phyloP scores from a whole-genome alignment of 2,329 filamentous ascomycete genomes.

The Ophiosphaerella narmari region DNA sequence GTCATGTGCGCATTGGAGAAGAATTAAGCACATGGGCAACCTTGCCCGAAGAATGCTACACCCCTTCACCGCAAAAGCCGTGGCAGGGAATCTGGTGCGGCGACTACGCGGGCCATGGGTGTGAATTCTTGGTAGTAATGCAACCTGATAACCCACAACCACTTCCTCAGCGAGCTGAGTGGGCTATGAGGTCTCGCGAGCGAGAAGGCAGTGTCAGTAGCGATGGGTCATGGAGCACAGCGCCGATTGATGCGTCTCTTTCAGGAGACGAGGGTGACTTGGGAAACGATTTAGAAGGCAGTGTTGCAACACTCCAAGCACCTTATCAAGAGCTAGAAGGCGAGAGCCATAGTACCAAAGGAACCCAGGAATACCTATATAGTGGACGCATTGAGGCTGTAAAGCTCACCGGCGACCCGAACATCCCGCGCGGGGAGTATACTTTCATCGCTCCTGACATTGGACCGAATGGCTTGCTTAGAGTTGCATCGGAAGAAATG shows the following conservation, averaged over 20 bases:
- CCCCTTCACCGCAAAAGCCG: conserved; percentile 76
- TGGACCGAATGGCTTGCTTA: conserved; percentile 66
- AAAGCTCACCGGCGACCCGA: conserved; percentile 89
- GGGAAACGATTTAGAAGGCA: conserved; percentile 46
- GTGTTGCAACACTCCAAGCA: conserved; percentile 38
- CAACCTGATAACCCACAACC: conserved; percentile 65
- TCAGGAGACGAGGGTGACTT: conserved; percentile 13
- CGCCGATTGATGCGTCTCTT: conserved; percentile 23
- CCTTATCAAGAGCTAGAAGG: conserved; percentile 1
- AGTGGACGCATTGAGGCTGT: conserved; percentile 77
- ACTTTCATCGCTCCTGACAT: conserved; percentile 83
- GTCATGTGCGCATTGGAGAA: conserved; percentile 53
- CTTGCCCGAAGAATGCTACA: conserved; percentile 75
- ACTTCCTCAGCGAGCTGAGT: conserved; percentile 43
- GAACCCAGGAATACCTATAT: conserved; percentile 50
- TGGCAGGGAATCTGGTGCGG: conserved; percentile 92
- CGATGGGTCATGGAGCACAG: conserved; percentile 38
- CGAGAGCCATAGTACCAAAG: neutral
- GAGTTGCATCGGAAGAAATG: conserved; percentile 65
- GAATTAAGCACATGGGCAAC: conserved; percentile 70
- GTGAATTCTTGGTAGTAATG: conserved; percentile 82
- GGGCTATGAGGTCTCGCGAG: conserved; percentile 31
- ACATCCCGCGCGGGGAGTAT: conserved; percentile 84
- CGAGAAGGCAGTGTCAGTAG: conserved; percentile 36
- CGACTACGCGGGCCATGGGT: conserved; percentile 85